Evolutionary conservation across 73 alveolate genomes (phyloP), one percentile per base, ranked within the genome.

Genomic region (Symbiodinium pilosum): DNA sequence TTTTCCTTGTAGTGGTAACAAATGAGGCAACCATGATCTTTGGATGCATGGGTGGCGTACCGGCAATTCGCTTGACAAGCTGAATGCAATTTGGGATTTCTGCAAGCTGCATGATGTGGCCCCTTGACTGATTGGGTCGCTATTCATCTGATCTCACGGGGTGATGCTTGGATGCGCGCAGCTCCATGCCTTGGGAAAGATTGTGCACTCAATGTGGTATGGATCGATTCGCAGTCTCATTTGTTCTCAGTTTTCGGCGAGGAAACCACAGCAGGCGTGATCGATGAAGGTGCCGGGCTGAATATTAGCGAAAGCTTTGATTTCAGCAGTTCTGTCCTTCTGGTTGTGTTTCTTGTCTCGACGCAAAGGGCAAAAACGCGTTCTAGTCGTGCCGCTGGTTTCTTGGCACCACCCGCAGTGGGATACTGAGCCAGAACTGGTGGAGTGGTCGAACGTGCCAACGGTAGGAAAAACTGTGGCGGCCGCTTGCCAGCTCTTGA

Each of bases 381-480:
- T 87, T 34, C 54, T 91, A 54, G 42, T 91, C 54, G 97, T 91
- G 56, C 97, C 97, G 20, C 24, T 91, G 40, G 11, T 91, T 28
- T 85, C 97, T 8, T 91, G 97, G 97, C 97, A 91, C 52, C 95
- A 89, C 38, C 97, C 97, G 26, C 97, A 91, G 52, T 91, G 97
- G 97, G 97, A 91, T 28, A 69, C 97, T 41, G 97, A 91, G 89
- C 77, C 87, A 4, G 97, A 91, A n/a, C 42, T 91, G 54, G 43
- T 43, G 26, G 95, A 64, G 69, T 73, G 85, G 85, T 69, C 87
- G 54, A 41, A 43, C 40, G 88, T 91, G 71, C 97, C 97, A 20
- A 32, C 97, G 12, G 75, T 38, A 4, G 97, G 38, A 38, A 87
- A 36, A 64, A 64, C 95, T 5, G 38, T 88, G 41, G 95, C 95